A percentile compares a stretch with the other conserved stretches of the same genome.
phyloP scores from a whole-genome alignment of 306 rosid species.

The Cucumis melo region DNA sequence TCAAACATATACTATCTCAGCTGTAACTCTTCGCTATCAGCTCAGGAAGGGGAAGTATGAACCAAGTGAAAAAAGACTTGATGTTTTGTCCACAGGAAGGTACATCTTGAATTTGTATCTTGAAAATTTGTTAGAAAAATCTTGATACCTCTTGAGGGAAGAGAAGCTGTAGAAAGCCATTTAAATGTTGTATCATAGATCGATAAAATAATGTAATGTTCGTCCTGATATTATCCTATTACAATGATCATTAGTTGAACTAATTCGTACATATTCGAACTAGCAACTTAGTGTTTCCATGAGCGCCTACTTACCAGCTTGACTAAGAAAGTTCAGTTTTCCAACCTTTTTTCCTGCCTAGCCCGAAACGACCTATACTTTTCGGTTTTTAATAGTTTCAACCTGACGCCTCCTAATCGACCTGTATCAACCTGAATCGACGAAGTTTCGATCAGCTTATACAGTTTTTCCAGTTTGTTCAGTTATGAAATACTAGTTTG shows the following conservation, averaged over 20 bases:
- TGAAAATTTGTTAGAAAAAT: slow-evolving; percentile 60
- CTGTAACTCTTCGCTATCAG: slow-evolving; percentile 83
- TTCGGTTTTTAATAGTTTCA: too few relatives aligned
- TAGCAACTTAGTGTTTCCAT: too few relatives aligned
- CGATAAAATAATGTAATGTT: background rate
- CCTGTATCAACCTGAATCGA: too few relatives aligned
- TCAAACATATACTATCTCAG: slow-evolving; percentile 70
- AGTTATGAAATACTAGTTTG: too few relatives aligned
- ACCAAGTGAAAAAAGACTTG: slow-evolving; percentile 83
- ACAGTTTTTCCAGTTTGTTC: too few relatives aligned
- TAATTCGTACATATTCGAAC: background rate
- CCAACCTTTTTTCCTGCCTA: too few relatives aligned
- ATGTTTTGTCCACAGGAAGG: slow-evolving; percentile 89
- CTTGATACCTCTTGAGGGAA: slow-evolving; percentile 23
- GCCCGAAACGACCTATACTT: too few relatives aligned
- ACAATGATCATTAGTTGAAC: background rate
- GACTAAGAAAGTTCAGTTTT: too few relatives aligned
- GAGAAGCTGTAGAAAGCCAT: background rate
- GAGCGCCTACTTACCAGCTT: too few relatives aligned
- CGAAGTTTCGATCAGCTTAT: too few relatives aligned
- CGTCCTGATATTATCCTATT: background rate
- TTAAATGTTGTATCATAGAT: background rate
- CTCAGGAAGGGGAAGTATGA: slow-evolving; percentile 91
- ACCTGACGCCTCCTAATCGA: too few relatives aligned
- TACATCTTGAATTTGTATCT: slow-evolving; percentile 70